Percentiles rank a stretch among this genome's conserved stretches.
phyloP scores from a whole-genome alignment of 2,329 filamentous ascomycete species.

The Trichoderma koningiopsis region DNA sequence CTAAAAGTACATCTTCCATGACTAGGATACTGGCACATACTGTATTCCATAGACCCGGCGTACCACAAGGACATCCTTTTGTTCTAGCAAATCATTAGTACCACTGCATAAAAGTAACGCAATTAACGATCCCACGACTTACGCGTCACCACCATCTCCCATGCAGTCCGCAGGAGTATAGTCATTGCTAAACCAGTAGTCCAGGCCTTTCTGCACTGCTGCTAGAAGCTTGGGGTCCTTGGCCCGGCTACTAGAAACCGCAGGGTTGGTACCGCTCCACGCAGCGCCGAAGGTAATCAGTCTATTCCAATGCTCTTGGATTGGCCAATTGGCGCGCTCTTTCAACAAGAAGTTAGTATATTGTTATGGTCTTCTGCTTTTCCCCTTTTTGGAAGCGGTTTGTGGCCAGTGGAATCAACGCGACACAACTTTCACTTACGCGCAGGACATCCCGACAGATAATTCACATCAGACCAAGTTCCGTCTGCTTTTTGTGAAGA shows the following conservation, averaged over 20 bases:
- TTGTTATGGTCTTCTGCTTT: background rate
- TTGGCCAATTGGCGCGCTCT: conserved; percentile 34
- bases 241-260: conserved; percentile 27
- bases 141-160: conserved; percentile 30
- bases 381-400: background rate
- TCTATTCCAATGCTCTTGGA: conserved; percentile 33
- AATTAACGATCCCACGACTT: background rate
- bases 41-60: conserved; percentile 31
- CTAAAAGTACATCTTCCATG: background rate
- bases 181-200: conserved; percentile 34
- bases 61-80: conserved; percentile 28
- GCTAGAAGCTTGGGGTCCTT: conserved; percentile 24
- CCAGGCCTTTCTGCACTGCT: conserved; percentile 29
- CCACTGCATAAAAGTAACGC: background rate
- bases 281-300: conserved; percentile 31
- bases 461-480: conserved; percentile 33
- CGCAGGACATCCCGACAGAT: conserved; percentile 30
- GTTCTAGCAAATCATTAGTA: conserved; percentile 5
- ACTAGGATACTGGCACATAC: conserved; percentile 2
- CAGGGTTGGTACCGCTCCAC: conserved; percentile 32
- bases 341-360: background rate
- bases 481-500: conserved; percentile 30
- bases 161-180: conserved; percentile 30
- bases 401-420: background rate
- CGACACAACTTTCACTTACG: conserved; percentile 25